These are phyloP conservation scores for Dipodascus albidus DNA, from an alignment of 805 yeast species.

Conservation along the genomic window DNA sequence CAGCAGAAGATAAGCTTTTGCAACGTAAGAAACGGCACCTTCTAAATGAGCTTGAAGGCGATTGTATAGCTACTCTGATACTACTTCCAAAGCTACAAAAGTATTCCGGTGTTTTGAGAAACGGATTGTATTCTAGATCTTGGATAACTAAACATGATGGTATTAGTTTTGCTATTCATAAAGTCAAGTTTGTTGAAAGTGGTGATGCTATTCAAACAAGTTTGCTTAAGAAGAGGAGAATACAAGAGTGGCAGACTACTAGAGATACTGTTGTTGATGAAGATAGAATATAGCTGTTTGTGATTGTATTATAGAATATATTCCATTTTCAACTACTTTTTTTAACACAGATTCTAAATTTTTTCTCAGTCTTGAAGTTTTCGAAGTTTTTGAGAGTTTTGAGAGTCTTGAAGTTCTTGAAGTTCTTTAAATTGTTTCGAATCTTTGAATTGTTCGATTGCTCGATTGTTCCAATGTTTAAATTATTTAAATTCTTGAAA, in stretches of 20 bases:
- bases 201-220: conserved; percentile 26
- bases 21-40: no score
- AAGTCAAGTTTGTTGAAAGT: conserved; percentile 28
- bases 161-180: conserved; percentile 51
- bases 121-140: conserved; percentile 62
- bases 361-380: no score
- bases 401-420: no score
- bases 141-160: conserved; percentile 78
- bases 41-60: neutral
- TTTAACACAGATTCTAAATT: no score
- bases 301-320: neutral
- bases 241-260: conserved; percentile 21
- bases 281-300: neutral
- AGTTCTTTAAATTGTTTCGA: no score
- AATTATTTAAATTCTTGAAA: no score
- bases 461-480: no score
- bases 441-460: no score
- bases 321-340: neutral
- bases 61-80: conserved; percentile 37
- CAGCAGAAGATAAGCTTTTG: no score
- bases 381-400: no score
- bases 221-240: conserved; percentile 20
- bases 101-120: conserved; percentile 54
- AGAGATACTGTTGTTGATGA: conserved; percentile 3
- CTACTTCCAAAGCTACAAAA: conserved; percentile 57